Evolutionary conservation across 306 rosid species (phyloP), one percentile per base, ranked within the genome.

Genomic region (Sophora flavescens): DNA sequence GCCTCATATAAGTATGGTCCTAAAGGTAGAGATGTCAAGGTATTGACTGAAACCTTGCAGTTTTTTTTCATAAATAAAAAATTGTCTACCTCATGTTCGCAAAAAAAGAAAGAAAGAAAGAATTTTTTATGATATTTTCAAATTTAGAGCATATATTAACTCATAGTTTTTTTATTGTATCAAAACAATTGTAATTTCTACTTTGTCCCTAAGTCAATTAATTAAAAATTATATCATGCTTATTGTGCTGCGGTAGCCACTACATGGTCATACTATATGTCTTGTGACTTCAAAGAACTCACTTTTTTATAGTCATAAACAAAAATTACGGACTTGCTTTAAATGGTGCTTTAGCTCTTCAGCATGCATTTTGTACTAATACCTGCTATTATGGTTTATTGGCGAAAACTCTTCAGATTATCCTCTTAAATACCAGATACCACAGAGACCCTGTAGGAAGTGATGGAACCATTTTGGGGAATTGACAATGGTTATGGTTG

Each of bases 381-480:
- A 41, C 47, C 15, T 70, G 45, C 13, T 70, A 57, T 78, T 47
- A 8, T 48, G 58, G 35, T 17, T 69, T 52, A 44, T 36, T 59
- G 48, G 69, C 70, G 13, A 66, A 44, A 75, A 69, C 70, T 36
- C 12, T 58, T 82, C 79, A 85, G 89, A 48, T 85, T 48, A 41
- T 85, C 58, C 80, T 85, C 36, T 81, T 92, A 76, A 92, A 92
- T 86, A 88, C 93, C 64, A 88, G 97, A 86, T 92, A 90, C 80
- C 93, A 92, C 85, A 85, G 97, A 81, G 97, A 92, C 75, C 83
- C 92, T 62, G 17, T 92, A 75, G 88, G 74, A 79, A 92, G 91
- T 63, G 93, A 87, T 78, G 96, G 96, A 77, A 88, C 83, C 76
- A 86, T 92, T 76, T 83, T 92, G 86, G 97, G 96, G 68, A 50